These are phyloP conservation scores for Somion occarium DNA, from an alignment of 1,284 basidiomycete species.

Conservation along the genomic window DNA sequence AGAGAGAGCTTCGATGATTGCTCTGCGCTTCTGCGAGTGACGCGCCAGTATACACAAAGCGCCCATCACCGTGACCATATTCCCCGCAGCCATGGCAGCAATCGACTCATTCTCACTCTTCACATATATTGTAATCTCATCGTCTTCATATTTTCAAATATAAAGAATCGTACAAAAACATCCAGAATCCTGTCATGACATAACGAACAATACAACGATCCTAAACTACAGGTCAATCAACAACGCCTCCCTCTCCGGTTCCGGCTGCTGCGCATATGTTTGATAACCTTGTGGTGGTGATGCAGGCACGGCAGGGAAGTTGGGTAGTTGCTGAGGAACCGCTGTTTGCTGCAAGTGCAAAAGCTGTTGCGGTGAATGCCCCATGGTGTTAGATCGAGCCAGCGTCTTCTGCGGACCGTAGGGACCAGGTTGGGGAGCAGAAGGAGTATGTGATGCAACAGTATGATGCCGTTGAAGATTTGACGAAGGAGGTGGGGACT, in stretches of 20 bases:
- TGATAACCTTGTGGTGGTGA: conserved; percentile 52
- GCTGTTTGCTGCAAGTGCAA: conserved; percentile 29
- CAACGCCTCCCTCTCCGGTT: conserved; percentile 74
- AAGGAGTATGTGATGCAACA: conserved; percentile 22
- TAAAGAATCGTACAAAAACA: not conserved
- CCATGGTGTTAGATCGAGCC: conserved; percentile 20
- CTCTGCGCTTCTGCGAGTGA: conserved; percentile 4
- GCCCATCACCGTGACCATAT: too few relatives aligned
- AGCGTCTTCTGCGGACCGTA: conserved; percentile 11
- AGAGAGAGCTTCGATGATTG: not conserved
- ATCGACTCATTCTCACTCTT: too few relatives aligned
- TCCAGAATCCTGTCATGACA: not conserved
- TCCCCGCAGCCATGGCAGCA: not conserved
- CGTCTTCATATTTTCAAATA: too few relatives aligned
- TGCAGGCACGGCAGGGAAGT: conserved; percentile 70
- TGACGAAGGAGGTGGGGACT: conserved; percentile 14
- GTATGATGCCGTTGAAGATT: conserved; percentile 40
- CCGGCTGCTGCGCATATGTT: conserved; percentile 44
- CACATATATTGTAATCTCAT: too few relatives aligned
- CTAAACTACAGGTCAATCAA: conserved; percentile 69
- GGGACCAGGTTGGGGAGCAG: conserved; percentile 6
- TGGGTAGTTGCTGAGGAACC: conserved; percentile 39
- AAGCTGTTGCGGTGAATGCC: conserved; percentile 28
- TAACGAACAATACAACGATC: not conserved
- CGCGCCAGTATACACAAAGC: not conserved